Evolutionary conservation across 208 protist species (phyloP).

Genomic region (Trypanosoma melophagium): DNA sequence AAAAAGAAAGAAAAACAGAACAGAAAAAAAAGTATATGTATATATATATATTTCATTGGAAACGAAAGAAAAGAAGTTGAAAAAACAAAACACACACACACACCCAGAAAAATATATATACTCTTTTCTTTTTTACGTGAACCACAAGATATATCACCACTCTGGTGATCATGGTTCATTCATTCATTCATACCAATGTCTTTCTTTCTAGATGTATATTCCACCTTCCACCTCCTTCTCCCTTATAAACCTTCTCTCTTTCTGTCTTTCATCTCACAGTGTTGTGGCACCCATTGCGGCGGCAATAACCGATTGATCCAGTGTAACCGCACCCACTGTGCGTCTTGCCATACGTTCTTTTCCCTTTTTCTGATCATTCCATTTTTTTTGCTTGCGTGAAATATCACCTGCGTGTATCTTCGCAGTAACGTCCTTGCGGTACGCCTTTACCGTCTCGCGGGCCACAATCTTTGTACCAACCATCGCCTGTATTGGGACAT

Average conservation of each 20-base stretch:
- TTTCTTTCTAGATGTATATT: not conserved
- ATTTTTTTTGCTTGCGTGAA: slow-evolving; percentile 95
- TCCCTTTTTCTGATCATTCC: slow-evolving; percentile 96
- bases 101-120: not conserved
- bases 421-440: slow-evolving; percentile 94
- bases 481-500: slow-evolving; percentile 91
- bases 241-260: not conserved
- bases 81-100: slow-evolving; percentile 1
- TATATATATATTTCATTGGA: not conserved
- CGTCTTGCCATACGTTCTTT: slow-evolving; percentile 96
- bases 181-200: slow-evolving; percentile 17
- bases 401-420: slow-evolving; percentile 96
- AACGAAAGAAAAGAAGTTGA: slow-evolving; percentile 7
- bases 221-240: not conserved
- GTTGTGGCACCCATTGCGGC: slow-evolving; percentile 84
- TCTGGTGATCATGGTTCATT: not conserved
- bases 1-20: slow-evolving; percentile 10
- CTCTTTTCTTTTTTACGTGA: not conserved
- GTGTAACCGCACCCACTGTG: slow-evolving; percentile 88
- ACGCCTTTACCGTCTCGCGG: slow-evolving; percentile 91
- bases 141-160: not conserved
- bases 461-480: slow-evolving; percentile 90
- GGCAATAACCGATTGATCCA: slow-evolving; percentile 92
- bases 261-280: slow-evolving; percentile 1
- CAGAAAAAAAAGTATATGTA: slow-evolving; percentile 12